Conservation (phyloP, 257 asterid genomes). For the Nicotiana otophora region DNA sequence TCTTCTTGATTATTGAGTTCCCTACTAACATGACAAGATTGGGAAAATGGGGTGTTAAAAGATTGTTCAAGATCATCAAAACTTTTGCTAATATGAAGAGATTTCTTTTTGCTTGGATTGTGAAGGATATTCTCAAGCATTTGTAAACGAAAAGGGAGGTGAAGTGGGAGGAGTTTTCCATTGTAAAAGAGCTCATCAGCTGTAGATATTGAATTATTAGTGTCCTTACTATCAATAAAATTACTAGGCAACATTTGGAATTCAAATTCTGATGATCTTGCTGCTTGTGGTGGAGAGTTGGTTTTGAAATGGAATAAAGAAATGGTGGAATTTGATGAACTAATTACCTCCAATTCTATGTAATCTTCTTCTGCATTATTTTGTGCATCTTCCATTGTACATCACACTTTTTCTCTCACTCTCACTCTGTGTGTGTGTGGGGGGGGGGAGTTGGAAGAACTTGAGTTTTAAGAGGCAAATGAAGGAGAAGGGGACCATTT, state of each 20-base stretch:
- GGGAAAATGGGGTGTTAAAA: slow-evolving; percentile 48
- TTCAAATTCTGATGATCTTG: slow-evolving; percentile 49
- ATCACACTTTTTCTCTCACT: background rate
- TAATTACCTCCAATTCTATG: slow-evolving; percentile 62
- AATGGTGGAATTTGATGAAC: slow-evolving; percentile 25
- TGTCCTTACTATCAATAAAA: slow-evolving; percentile 39
- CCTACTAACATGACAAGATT: slow-evolving; percentile 58
- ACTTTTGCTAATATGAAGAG: background rate
- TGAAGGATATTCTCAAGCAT: slow-evolving; percentile 65
- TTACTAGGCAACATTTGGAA: slow-evolving; percentile 59
- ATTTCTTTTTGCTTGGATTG: slow-evolving; percentile 14
- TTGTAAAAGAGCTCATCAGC: slow-evolving; percentile 92
- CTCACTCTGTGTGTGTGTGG: background rate
- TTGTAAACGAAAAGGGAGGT: slow-evolving; percentile 70
- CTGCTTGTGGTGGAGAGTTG: background rate
- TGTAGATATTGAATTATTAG: slow-evolving; percentile 44
- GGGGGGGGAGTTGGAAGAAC: background rate
- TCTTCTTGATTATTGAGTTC: slow-evolving; percentile 42
- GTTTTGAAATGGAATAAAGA: slow-evolving; percentile 25
- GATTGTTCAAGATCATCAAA: slow-evolving; percentile 19
- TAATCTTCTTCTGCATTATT: slow-evolving; percentile 44
- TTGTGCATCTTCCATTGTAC: background rate
- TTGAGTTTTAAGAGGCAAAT: slow-evolving; percentile 12
- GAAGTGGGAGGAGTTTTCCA: slow-evolving; percentile 96
- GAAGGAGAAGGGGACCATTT: slow-evolving; percentile 9